Base-by-base conservation (phyloP, 2,329 filamentous ascomycete genomes). In the Blastomyces gilchristii region DNA sequence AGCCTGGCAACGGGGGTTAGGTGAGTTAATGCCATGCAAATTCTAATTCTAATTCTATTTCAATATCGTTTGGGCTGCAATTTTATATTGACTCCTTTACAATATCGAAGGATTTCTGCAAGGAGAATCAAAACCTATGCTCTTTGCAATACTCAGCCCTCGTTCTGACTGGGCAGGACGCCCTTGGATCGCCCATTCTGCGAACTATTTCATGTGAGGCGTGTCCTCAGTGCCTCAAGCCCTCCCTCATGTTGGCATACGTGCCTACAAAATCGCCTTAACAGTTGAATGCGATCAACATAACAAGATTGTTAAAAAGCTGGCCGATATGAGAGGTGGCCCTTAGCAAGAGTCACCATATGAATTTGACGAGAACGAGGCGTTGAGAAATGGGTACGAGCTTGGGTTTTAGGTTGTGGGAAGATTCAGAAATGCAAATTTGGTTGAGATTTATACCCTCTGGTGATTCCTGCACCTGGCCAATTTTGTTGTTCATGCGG, bases 1-100 rank as follows among this genome's bases (percentile, higher is more conserved):
- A 88, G 62, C 86, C 87, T 0, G 84, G 87, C 66, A 80, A 87
- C 41, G 87, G 89, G 89, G 90, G 62, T 82, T 92, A 93, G 64
- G 81, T 85, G 61, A 71, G 75, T 66, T 66, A 80, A 63, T 71
- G 68, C 63, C 74, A 69, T 12, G 65, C 60, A 34, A 3, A 50
- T 5, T 9, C 5, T 18, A 28, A n/a, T 50, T 8, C 43, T 7
- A 18, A 61, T 3, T 37, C 53, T 1, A 22, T 47, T 28, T 28
- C 1, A 12, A 25, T 7, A 4, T 49, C 25, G 8, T 12, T 45
- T 45, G 14, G 43, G 22, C n/a, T 3, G 3, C 16, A 50, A 45
- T 22, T 34, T 66, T 58, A 49, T 41, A 41, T 41, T 41, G 39
- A 8, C 39, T 41, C 39, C 9, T 41, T 4, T 41, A 12, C 9